A percentile compares a stretch with the other conserved stretches of the same genome.
Conservation (phyloP, 306 rosid species). For the Lagenaria siceraria region DNA sequence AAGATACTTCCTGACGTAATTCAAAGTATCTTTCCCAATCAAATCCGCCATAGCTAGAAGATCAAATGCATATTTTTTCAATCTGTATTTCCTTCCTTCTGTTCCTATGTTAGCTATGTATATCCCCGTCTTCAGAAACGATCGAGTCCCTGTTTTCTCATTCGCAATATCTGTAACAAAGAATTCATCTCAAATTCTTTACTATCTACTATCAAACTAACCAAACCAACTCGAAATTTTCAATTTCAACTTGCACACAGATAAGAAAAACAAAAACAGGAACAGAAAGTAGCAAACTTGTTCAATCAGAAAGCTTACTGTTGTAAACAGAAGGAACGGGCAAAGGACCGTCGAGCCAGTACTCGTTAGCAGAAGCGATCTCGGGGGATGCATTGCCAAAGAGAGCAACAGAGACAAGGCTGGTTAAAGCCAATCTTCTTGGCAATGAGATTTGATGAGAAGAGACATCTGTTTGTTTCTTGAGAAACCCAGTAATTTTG, state of each 20-base stretch:
- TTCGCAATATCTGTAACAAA: conserved; percentile 49
- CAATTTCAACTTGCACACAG: neutral
- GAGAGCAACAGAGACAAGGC: conserved; percentile 46
- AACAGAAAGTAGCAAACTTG: too few species aligned
- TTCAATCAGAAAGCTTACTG: conserved; percentile 24
- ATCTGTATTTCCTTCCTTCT: conserved; percentile 58
- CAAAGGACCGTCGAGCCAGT: conserved; percentile 59
- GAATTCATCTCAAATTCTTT: neutral
- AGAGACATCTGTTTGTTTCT: conserved; percentile 26
- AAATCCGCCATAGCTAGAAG: conserved; percentile 82
- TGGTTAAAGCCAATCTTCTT: conserved; percentile 59
- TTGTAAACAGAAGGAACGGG: conserved; percentile 52
- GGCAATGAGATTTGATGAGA: conserved; percentile 28
- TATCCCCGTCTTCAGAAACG: conserved; percentile 56
- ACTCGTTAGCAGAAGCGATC: conserved; percentile 49
- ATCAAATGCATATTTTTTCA: conserved; percentile 66
- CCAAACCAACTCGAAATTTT: neutral
- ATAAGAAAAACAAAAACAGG: neutral
- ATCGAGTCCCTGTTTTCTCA: conserved; percentile 73
- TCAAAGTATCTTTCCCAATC: conserved; percentile 52
- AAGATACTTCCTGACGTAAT: conserved; percentile 73
- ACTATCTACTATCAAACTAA: neutral
- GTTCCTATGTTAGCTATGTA: conserved; percentile 64
- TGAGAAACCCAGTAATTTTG: conserved; percentile 18
- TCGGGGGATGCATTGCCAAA: conserved; percentile 19